Evolutionary conservation across 108 stramenopile species (phyloP).

Genomic region (Nitzschia sp.): DNA sequence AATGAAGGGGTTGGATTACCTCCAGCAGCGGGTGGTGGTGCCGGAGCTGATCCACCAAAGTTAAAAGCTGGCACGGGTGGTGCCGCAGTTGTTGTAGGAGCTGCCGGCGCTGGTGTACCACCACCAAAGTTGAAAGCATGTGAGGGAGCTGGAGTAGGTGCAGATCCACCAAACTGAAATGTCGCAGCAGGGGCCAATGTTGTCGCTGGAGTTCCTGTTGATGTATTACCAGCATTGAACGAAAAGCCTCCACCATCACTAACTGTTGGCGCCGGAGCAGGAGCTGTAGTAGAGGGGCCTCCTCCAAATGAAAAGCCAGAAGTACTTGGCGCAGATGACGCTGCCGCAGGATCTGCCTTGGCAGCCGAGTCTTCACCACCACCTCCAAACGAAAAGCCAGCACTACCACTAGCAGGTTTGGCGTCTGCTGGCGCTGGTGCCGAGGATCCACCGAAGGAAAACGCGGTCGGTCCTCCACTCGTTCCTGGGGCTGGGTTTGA

Average conservation of each 20-base stretch:
- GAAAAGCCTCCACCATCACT: neutral
- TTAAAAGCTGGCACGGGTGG: neutral
- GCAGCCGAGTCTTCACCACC: neutral
- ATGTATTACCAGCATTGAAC: neutral
- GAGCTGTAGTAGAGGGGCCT: neutral
- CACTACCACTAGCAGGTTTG: neutral
- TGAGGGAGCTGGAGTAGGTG: neutral
- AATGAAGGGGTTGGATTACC: neutral
- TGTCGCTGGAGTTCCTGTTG: neutral
- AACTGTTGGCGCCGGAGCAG: neutral
- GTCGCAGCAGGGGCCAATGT: neutral
- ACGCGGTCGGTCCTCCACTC: too few relatives aligned
- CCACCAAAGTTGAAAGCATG: neutral
- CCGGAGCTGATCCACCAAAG: neutral
- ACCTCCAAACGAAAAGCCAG: conserved; percentile 15
- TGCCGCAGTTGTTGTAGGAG: neutral
- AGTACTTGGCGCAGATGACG: neutral
- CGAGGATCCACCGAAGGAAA: too few relatives aligned
- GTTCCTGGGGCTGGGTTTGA: too few relatives aligned
- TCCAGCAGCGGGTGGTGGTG: neutral
- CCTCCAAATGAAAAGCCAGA: conserved; percentile 8
- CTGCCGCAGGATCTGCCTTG: neutral
- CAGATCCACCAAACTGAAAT: neutral
- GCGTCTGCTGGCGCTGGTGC: neutral
- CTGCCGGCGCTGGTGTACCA: neutral